phyloP scores from a whole-genome alignment of 169 alveolate species.

The Theileria annulata region DNA sequence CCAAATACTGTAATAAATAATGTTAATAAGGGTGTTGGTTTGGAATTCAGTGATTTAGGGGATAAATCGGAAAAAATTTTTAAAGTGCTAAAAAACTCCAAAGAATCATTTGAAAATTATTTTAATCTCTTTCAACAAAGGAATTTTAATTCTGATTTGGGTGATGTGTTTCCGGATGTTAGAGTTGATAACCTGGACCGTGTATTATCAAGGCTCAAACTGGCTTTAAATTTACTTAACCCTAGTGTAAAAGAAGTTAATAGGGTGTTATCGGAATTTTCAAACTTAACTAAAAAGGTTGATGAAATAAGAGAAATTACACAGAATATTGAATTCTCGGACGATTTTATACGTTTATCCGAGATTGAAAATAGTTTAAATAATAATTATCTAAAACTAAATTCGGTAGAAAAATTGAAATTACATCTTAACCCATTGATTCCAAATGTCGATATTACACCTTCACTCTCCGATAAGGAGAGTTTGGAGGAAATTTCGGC shows the following conservation, averaged over 20 bases:
- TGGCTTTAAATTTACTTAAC: neutral
- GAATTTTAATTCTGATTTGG: neutral
- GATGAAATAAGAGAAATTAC: neutral
- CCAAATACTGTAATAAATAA: too few species aligned
- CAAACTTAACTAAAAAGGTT: neutral
- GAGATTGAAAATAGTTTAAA: neutral
- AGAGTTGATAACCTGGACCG: neutral
- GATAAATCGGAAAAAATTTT: constrained; percentile 24
- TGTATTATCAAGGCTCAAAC: neutral
- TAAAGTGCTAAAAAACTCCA: constrained; percentile 28
- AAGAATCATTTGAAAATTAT: neutral
- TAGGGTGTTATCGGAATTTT: neutral
- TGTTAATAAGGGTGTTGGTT: too few species aligned
- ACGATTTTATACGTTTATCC: neutral
- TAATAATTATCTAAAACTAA: neutral
- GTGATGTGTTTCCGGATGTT: neutral
- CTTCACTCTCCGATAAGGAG: neutral
- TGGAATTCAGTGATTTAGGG: too few species aligned
- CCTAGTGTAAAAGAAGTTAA: neutral
- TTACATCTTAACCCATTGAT: constrained; percentile 5
- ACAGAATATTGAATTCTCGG: neutral
- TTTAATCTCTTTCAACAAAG: neutral
- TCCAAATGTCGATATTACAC: neutral
- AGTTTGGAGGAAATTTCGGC: neutral
- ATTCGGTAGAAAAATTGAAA: neutral